Conservation (phyloP, 2,329 filamentous ascomycete species). For the Thermoascus crustaceus region DNA sequence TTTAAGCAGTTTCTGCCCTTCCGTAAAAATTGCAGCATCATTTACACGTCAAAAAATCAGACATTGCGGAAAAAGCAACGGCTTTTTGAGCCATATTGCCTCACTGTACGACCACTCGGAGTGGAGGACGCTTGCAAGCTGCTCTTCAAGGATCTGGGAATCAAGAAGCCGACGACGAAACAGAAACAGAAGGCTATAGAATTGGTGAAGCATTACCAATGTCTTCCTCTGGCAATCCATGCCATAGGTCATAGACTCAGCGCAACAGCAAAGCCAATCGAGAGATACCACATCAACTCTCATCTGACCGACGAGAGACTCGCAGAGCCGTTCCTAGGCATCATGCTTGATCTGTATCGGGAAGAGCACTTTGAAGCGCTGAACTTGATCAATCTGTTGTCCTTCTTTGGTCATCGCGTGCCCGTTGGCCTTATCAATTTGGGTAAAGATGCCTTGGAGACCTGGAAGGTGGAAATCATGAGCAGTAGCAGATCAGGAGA, state of each 20-base stretch:
- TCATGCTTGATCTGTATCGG: slow-evolving; percentile 39
- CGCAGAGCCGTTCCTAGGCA: slow-evolving; percentile 39
- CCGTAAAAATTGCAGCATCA: slow-evolving; percentile 53
- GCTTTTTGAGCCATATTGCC: slow-evolving; percentile 52
- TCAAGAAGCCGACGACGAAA: slow-evolving; percentile 46
- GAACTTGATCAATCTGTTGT: slow-evolving; percentile 57
- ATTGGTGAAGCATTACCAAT: slow-evolving; percentile 55
- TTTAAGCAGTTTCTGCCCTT: slow-evolving; percentile 58
- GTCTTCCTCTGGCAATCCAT: slow-evolving; percentile 60
- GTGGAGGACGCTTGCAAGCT: slow-evolving; percentile 52
- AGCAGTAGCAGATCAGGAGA: slow-evolving; percentile 28
- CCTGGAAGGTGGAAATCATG: slow-evolving; percentile 29
- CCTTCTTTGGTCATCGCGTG: slow-evolving; percentile 57
- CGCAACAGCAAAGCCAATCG: slow-evolving; percentile 52
- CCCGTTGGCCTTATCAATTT: slow-evolving; percentile 58
- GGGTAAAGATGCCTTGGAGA: slow-evolving; percentile 35
- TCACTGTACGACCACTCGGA: slow-evolving; percentile 49
- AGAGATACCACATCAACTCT: slow-evolving; percentile 50
- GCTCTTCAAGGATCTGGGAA: slow-evolving; percentile 55
- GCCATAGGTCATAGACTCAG: slow-evolving; percentile 56
- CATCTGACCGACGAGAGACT: slow-evolving; percentile 50
- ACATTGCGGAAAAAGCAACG: slow-evolving; percentile 48
- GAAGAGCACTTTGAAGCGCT: slow-evolving; percentile 45
- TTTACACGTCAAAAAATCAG: slow-evolving; percentile 60
- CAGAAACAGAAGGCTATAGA: slow-evolving; percentile 53